These are phyloP conservation scores for Oxytropis ochrocephala DNA, from an alignment of 306 rosid genomes.

Conservation along the genomic window DNA sequence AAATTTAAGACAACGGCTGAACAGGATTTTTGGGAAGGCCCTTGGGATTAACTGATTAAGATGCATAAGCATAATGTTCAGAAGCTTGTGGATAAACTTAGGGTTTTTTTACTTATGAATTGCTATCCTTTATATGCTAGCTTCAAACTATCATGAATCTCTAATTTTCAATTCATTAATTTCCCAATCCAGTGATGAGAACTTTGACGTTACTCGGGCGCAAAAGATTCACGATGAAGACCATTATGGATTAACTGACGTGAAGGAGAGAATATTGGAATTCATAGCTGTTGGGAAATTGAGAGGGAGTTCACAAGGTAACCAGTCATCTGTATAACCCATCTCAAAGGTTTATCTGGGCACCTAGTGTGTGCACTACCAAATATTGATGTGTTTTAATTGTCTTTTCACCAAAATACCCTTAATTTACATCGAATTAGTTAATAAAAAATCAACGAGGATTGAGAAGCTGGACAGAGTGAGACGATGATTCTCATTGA, in stretches of 20 bases:
- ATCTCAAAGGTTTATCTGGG: not conserved
- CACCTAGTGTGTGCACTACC: not conserved
- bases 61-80: not conserved
- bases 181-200: constrained; percentile 72
- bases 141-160: not conserved
- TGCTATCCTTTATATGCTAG: not conserved
- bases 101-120: constrained; percentile 1
- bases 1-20: not conserved
- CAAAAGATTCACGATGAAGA: constrained; percentile 95
- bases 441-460: too few relatives aligned
- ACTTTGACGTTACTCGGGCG: constrained; percentile 85
- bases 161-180: constrained; percentile 15
- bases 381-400: constrained; percentile 5
- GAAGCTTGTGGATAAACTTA: constrained; percentile 2
- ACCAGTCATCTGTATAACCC: not conserved
- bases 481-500: too few relatives aligned
- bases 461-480: too few relatives aligned
- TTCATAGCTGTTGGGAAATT: constrained; percentile 98
- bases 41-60: not conserved
- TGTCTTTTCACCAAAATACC: too few relatives aligned
- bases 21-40: not conserved
- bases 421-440: too few relatives aligned
- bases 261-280: constrained; percentile 95
- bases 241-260: constrained; percentile 94
- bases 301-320: constrained; percentile 95